Evolutionary conservation across 2,329 filamentous ascomycete species (phyloP).

Genomic region (Clonostachys rosea): DNA sequence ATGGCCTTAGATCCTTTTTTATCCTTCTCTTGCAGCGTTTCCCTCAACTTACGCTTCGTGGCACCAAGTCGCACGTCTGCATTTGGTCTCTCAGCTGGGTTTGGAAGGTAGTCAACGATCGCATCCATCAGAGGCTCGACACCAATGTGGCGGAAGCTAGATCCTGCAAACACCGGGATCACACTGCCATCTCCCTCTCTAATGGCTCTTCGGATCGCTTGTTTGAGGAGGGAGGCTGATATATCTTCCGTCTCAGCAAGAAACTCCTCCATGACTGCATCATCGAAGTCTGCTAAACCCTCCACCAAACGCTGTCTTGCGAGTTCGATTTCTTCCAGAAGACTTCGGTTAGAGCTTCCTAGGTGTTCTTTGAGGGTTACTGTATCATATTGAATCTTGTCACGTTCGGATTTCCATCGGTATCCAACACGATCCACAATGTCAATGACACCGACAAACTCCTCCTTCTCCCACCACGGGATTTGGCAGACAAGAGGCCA

Average conservation of each 20-base stretch:
- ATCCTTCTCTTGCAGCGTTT: conserved; percentile 31
- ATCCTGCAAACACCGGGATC: conserved; percentile 84
- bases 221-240: conserved; percentile 59
- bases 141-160: conserved; percentile 90
- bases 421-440: conserved; percentile 71
- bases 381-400: conserved; percentile 26
- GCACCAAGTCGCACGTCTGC: conserved; percentile 69
- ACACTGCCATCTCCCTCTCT: conserved; percentile 64
- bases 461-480: conserved; percentile 84
- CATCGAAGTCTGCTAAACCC: conserved; percentile 82
- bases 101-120: conserved; percentile 81
- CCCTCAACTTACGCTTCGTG: conserved; percentile 22
- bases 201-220: conserved; percentile 70
- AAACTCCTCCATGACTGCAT: conserved; percentile 79
- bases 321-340: conserved; percentile 63
- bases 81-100: conserved; percentile 74
- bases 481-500: conserved; percentile 94
- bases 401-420: conserved; percentile 54
- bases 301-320: conserved; percentile 79
- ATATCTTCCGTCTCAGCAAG: conserved; percentile 76
- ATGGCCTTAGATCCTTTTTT: conserved; percentile 26
- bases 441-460: conserved; percentile 81
- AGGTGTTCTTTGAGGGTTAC: conserved; percentile 32
- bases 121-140: conserved; percentile 89
- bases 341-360: conserved; percentile 37